Evolutionary conservation across 75 land plant species (phyloP).

Genomic region (Selaginella tamariscina): DNA sequence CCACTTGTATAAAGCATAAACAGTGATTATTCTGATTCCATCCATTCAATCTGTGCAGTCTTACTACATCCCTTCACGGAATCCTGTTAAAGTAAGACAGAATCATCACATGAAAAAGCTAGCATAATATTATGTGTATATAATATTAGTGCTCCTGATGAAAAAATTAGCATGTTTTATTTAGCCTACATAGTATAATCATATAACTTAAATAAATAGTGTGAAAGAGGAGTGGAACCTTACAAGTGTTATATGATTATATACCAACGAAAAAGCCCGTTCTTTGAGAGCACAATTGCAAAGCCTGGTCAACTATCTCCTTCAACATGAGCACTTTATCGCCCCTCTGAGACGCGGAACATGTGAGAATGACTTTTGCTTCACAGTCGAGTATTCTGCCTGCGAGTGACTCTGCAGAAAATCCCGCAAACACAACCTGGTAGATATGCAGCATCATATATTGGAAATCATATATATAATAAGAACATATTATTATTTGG

Average conservation of each 20-base stretch:
- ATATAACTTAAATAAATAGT: neutral
- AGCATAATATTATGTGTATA: conserved; percentile 2
- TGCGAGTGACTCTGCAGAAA: conserved; percentile 22
- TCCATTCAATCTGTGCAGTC: conserved; percentile 16
- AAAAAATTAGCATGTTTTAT: conserved; percentile 14
- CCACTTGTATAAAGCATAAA: conserved; percentile 26
- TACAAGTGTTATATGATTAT: too few relatives aligned
- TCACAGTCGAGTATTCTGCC: conserved; percentile 23
- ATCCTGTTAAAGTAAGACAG: conserved; percentile 7
- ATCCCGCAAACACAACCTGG: conserved; percentile 24
- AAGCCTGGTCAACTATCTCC: conserved; percentile 16
- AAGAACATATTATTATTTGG: too few relatives aligned
- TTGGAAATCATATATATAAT: too few relatives aligned
- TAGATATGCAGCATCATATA: too few relatives aligned
- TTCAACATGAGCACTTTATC: conserved; percentile 9
- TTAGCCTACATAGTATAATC: conserved; percentile 4
- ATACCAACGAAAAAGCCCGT: conserved; percentile 11
- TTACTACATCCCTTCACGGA: neutral
- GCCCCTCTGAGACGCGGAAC: conserved; percentile 14
- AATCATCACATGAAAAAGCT: neutral
- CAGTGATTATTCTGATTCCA: conserved; percentile 24
- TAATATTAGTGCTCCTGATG: conserved; percentile 15
- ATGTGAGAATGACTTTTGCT: conserved; percentile 16
- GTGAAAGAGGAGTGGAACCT: too few relatives aligned
- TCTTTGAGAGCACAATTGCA: conserved; percentile 12